Base-by-base conservation (phyloP, 495 filamentous ascomycete species). In the Aspergillus hancockii region DNA sequence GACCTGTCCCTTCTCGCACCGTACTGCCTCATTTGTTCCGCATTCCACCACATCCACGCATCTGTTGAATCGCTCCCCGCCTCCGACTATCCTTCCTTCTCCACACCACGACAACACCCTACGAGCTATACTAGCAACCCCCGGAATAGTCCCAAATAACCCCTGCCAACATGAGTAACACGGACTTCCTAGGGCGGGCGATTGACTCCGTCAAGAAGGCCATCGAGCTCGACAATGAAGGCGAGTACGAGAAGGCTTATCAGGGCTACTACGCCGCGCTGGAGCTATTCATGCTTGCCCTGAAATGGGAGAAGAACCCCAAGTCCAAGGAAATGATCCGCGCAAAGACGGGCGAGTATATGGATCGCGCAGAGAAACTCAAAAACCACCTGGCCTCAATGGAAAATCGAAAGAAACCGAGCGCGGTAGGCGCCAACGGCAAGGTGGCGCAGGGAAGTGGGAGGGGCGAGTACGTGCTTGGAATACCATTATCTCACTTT, bases 301-400 rank as follows among this genome's bases (percentile, higher is more conserved):
- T 97, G 30, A 98, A 98, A 79, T 98, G 92, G 92, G 93, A 97
- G 79, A 99, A 98, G 82, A 98, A 97, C 75, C 84, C 85, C 38
- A 92, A 90, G 59, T 91, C 90, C 45, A 98, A 98, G 78, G 90
- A 96, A 72, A 96, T 96, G 85, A 97, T 99, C 62, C 88, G 93
- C 54, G 84, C 86, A 45, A 98, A 98, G 77, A 88, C 90, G 1
- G 89, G 79, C 64, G 93, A 97, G 69, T 99, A 99, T 81, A 96
- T 99, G 90, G 92, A 96, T 72, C 90, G 94, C 38, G 93, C 94
- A 36, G 94, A 98, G 79, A 97, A 97, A 78, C 83, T 99, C 49
- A 98, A 98, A 76, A 85, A 86, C 13, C 93, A 97, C 71, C 79
- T 98, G 43, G 81, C 86, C 40, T 87, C 92, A 21, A 79, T 78